A percentile compares a stretch with the other conserved stretches of the same genome.
phyloP scores from a whole-genome alignment of 345 rosid species.

The Populus ilicifolia region DNA sequence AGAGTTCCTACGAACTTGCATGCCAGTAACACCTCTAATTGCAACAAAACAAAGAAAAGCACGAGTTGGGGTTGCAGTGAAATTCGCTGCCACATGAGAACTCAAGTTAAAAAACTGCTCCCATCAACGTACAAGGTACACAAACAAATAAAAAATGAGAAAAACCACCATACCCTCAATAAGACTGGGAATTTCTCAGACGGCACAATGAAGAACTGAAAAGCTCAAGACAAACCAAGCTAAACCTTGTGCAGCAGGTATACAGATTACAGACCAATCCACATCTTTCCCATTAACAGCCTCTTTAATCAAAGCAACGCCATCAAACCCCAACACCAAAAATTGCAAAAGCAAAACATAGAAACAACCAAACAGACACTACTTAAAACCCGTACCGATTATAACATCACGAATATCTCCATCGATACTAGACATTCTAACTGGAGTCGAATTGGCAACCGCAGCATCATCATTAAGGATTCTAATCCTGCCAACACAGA shows the following conservation, averaged over 20 bases:
- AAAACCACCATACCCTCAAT: slow-evolving; percentile 84
- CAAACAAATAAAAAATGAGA: slow-evolving; percentile 67
- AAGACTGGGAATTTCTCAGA: slow-evolving; percentile 69
- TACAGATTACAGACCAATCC: slow-evolving; percentile 58
- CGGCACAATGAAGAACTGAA: slow-evolving; percentile 61
- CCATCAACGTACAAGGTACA: slow-evolving; percentile 71
- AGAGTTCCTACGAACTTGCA: slow-evolving; percentile 55
- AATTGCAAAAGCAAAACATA: slow-evolving; percentile 68
- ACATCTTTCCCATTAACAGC: slow-evolving; percentile 38
- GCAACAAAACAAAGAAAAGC: slow-evolving; percentile 81
- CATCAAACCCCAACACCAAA: slow-evolving; percentile 69
- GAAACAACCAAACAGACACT: slow-evolving; percentile 63
- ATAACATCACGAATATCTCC: slow-evolving; percentile 43
- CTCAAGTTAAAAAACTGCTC: slow-evolving; percentile 45
- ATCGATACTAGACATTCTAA: slow-evolving; percentile 22
- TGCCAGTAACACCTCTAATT: slow-evolving; percentile 63
- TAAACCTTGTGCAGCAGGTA: slow-evolving; percentile 66
- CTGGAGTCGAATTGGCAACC: too few species aligned
- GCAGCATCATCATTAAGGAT: too few species aligned
- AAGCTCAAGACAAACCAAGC: slow-evolving; percentile 83
- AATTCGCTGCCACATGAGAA: slow-evolving; percentile 69
- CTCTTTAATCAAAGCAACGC: slow-evolving; percentile 51
- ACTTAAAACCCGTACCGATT: slow-evolving; percentile 59
- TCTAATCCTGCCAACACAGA: too few species aligned
- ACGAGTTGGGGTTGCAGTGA: slow-evolving; percentile 77